Evolutionary conservation across 768 basidiomycete species (phyloP), one percentile per base, ranked within the genome.

Genomic region (Trametes cubensis): DNA sequence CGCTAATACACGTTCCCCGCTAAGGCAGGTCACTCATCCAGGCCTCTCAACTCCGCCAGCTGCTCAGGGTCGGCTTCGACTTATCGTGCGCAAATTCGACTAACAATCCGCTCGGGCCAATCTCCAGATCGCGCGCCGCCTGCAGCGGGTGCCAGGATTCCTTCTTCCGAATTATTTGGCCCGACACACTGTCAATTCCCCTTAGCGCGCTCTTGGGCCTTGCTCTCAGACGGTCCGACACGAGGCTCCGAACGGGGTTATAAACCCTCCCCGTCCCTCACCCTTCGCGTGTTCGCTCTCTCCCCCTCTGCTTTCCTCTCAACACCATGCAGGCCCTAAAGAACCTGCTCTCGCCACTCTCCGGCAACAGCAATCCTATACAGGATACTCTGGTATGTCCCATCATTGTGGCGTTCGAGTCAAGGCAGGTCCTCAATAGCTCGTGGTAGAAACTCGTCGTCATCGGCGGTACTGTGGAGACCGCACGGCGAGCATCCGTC

Each of bases 391-490:
- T 93, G 42, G 91, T 91, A 72, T 54, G 81, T 73, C 38, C 53
- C 17, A 59, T 34, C 21, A 38, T 26, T 46, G n/a, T 21, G 30
- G 23, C 10, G 28, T 47, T 13, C 25, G 18, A 13, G 41, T 45
- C 15, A 17, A 14, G 39, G 3, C 26, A 23, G 45, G 51, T 46
- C 28, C 49, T 15, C 46, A 49, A 58, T 20, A 44, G 21, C 28
- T 26, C 6, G 23, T 8, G 49, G 3, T 66, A 92, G 92, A 93
- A 92, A 89, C 81, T 92, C 25, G 92, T 94, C 38, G 92, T 94
- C 69, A 89, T 94, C 70, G 92, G 92, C 23, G 92, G 92, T 1
- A 93, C 92, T 0, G 88, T 94, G 21, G 92, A 94, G 72, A 93
- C 91, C 17, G 91, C 91, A 39, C 81, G 92, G 65, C 80, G 92